Base-by-base conservation (phyloP, 2,329 filamentous ascomycete genomes). In the Hypoxylon sp. region DNA sequence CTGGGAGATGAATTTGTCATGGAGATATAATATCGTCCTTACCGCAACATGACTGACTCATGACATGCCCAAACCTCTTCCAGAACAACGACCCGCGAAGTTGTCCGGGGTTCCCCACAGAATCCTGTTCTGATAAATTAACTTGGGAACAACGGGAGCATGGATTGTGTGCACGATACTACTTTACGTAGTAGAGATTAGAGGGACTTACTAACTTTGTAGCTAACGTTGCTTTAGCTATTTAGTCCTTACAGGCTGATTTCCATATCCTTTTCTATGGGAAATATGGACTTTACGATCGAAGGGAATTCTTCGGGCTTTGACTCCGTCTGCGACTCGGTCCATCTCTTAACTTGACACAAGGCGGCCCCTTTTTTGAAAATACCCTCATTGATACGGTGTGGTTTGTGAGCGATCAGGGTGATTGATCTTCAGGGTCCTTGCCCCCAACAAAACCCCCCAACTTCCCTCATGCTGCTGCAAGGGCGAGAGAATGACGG, bases 41-140 rank as follows among this genome's bases (percentile, higher is more conserved):
- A 56, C 44, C 52, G 44, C 24, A 19, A 55, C 47, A 50, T 65
- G 67, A 70, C 56, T 70, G 67, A 70, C 56, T 70, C 67, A 62
- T 54, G 48, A 19, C 39, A 35, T 3, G 47, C 48, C 59, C 35
- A 21, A 63, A 13, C 50, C 31, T 42, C 37, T 50, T 51, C 27
- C 29, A 53, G 47, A 39, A 56, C 29, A 52, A 53, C 13, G 11
- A 17, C 31, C 29, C 29, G 13, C 44, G 39, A 27, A 39, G 37
- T 56, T 66, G 35, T 42, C 31, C 55, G 55, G 55, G 63, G 35
- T 67, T 69, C 64, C 17, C 67, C 63, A 62, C 60, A 67, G 19
- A 44, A 52, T 64, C 60, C 55, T 64, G 37, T 32, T 50, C 19
- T 50, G 44, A 62, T 57, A 67, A 21, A 64, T 67, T 66, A 59